phyloP scores from a whole-genome alignment of 371 early-diverging fungal genomes.

The Mucor racemosus region DNA sequence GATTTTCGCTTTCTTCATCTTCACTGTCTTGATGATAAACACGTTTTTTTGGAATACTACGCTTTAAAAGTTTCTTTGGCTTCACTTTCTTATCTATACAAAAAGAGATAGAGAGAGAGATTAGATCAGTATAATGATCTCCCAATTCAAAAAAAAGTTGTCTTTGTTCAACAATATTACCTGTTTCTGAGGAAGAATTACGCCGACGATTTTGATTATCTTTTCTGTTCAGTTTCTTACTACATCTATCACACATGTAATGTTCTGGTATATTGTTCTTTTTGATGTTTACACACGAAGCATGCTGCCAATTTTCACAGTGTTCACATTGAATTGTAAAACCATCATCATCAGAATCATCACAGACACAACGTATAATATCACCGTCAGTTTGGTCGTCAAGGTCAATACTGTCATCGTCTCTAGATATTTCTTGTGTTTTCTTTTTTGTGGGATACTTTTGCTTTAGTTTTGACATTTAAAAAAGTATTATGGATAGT shows the following conservation, averaged over 20 bases:
- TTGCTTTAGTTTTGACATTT: slow-evolving; percentile 5
- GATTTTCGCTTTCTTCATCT: slow-evolving; percentile 8
- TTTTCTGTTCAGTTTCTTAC: slow-evolving; percentile 17
- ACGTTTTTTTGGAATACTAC: slow-evolving; percentile 2
- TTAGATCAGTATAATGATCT: not conserved
- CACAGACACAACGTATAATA: slow-evolving; percentile 93
- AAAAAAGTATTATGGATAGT: not conserved
- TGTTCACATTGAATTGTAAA: slow-evolving; percentile 97
- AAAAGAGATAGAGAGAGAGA: not conserved
- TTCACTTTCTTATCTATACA: slow-evolving; percentile 3
- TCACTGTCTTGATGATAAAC: slow-evolving; percentile 7
- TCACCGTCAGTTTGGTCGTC: slow-evolving; percentile 4
- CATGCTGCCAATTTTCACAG: slow-evolving; percentile 96
- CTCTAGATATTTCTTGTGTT: not conserved
- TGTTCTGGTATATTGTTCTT: slow-evolving; percentile 57
- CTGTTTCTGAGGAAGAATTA: slow-evolving; percentile 3
- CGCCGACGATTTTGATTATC: not conserved
- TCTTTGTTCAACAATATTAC: not conserved
- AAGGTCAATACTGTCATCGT: not conserved
- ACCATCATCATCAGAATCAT: slow-evolving; percentile 94
- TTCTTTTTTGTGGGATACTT: not conserved
- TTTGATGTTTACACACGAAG: slow-evolving; percentile 72
- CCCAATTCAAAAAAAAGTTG: not conserved
- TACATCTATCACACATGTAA: slow-evolving; percentile 87
- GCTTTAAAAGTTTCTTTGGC: slow-evolving; percentile 3